phyloP scores from a whole-genome alignment of 1,139 yeast genomes.

The Scheffersomyces parashehatae region DNA sequence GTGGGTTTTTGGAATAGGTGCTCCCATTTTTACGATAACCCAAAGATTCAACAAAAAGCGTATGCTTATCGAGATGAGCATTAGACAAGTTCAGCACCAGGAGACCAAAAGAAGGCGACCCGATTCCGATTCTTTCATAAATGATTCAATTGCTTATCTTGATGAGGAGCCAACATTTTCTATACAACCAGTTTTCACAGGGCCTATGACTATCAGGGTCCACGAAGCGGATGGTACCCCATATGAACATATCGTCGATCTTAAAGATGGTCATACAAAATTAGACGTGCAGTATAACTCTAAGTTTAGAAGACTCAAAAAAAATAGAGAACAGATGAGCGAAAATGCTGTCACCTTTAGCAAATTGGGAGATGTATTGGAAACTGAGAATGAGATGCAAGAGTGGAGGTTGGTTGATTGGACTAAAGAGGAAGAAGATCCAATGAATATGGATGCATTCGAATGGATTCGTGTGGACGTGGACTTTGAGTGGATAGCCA shows the following conservation, averaged over 20 bases:
- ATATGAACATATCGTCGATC: conserved; percentile 92
- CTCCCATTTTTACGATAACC: conserved; percentile 83
- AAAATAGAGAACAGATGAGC: conserved; percentile 43
- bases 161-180: conserved; percentile 41
- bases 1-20: conserved; percentile 91
- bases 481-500: conserved; percentile 95
- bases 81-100: conserved; percentile 81
- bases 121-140: conserved; percentile 39
- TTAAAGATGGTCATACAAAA: conserved; percentile 82
- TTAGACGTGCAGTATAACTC: conserved; percentile 94
- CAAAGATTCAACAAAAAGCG: conserved; percentile 93
- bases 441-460: conserved; percentile 77
- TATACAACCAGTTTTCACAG: conserved; percentile 63
- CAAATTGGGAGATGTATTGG: conserved; percentile 79
- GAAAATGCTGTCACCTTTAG: conserved; percentile 48
- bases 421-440: conserved; percentile 69
- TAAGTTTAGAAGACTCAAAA: conserved; percentile 75
- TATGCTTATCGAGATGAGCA: conserved; percentile 92
- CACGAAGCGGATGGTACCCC: conserved; percentile 99
- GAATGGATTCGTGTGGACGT: conserved; percentile 98
- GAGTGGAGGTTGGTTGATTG: conserved; percentile 80
- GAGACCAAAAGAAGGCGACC: conserved; percentile 47
- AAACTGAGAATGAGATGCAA: conserved; percentile 55
- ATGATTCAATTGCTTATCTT: conserved; percentile 44
- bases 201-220: conserved; percentile 95